A percentile compares a stretch with the other conserved stretches of the same genome.
Conservation (phyloP, 108 stramenopile species). For the Parmales sp. region DNA sequence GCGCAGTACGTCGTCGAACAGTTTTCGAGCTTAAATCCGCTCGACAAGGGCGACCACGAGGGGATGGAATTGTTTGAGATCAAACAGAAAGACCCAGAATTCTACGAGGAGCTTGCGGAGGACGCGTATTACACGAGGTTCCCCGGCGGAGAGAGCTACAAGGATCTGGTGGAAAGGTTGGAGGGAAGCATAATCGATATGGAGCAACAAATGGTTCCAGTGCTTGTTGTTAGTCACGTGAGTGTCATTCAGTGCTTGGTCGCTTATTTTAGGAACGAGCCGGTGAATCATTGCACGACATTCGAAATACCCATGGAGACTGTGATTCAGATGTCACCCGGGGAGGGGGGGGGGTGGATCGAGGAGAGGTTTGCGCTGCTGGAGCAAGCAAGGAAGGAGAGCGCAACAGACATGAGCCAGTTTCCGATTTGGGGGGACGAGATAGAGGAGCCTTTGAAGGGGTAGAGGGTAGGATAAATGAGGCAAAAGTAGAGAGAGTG, state of each 20-base stretch:
- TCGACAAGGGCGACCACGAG: constrained; percentile 78
- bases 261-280: constrained; percentile 68
- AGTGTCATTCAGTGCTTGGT: constrained; percentile 72
- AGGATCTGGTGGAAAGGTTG: constrained; percentile 64
- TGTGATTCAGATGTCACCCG: constrained; percentile 72
- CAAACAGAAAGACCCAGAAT: constrained; percentile 44
- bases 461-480: background rate
- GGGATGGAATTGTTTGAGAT: constrained; percentile 75
- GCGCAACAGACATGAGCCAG: constrained; percentile 19
- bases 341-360: constrained; percentile 68
- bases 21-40: constrained; percentile 70
- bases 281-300: constrained; percentile 57
- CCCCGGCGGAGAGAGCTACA: constrained; percentile 80
- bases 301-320: constrained; percentile 79
- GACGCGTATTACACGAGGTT: constrained; percentile 74
- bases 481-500: background rate
- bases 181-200: constrained; percentile 71
- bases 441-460: background rate
- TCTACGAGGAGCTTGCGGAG: constrained; percentile 53
- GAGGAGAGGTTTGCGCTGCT: constrained; percentile 42
- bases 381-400: constrained; percentile 9
- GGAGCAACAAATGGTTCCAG: constrained; percentile 75
- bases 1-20: constrained; percentile 42
- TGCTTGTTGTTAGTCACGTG: constrained; percentile 77
- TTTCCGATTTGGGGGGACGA: constrained; percentile 44